These are phyloP conservation scores for Phytophthora pinifolia DNA, from an alignment of 352 stramenopile species.

Conservation along the genomic window DNA sequence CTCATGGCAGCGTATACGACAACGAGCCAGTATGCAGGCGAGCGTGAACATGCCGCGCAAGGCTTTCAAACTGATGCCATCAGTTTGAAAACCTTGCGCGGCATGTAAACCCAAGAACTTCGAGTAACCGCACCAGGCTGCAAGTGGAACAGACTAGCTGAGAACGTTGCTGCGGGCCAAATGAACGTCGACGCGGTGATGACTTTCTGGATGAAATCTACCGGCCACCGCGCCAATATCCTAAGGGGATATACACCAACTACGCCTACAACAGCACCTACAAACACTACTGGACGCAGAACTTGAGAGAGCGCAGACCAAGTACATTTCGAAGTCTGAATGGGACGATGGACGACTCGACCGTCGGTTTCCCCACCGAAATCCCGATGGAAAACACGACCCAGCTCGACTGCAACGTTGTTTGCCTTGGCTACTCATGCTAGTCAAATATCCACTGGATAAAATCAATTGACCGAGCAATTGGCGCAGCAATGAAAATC, in stretches of 20 bases:
- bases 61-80: too few relatives aligned
- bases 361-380: slow-evolving; percentile 1
- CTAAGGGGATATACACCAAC: slow-evolving; percentile 31
- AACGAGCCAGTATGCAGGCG: slow-evolving; percentile 33
- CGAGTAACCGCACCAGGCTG: slow-evolving; percentile 40
- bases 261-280: slow-evolving; percentile 40
- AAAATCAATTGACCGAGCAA: too few relatives aligned
- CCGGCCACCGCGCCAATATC: slow-evolving; percentile 44
- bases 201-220: slow-evolving; percentile 53
- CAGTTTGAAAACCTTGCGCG: too few relatives aligned
- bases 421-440: neutral
- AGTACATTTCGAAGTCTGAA: slow-evolving; percentile 12
- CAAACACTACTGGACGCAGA: slow-evolving; percentile 52
- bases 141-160: slow-evolving; percentile 35
- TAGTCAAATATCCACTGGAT: too few relatives aligned
- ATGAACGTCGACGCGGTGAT: slow-evolving; percentile 40
- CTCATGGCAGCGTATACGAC: neutral
- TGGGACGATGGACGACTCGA: slow-evolving; percentile 5
- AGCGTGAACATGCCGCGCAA: slow-evolving; percentile 42
- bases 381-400: neutral
- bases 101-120: too few relatives aligned
- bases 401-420: neutral
- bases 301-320: slow-evolving; percentile 34
- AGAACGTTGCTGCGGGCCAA: slow-evolving; percentile 53
- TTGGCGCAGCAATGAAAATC: too few relatives aligned